Evolutionary conservation across 2,329 filamentous ascomycete genomes (phyloP).

Genomic region (Shiraia bambusicola): DNA sequence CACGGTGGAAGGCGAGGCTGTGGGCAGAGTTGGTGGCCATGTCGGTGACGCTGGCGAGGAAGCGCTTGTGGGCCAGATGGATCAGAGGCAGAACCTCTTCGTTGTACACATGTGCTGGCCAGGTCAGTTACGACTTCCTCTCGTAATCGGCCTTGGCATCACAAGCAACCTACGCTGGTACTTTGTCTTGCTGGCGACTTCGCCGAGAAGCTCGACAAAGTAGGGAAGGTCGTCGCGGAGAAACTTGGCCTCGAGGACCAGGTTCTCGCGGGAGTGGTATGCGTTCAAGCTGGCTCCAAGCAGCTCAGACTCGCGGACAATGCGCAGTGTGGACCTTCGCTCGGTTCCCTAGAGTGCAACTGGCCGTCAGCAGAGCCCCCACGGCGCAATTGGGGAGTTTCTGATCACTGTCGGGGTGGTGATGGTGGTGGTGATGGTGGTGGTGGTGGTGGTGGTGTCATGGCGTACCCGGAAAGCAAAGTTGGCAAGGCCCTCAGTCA

Average conservation of each 20-base stretch:
- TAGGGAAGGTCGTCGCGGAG: conserved; percentile 94
- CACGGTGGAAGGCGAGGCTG: conserved; percentile 85
- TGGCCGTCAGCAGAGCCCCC: conserved; percentile 27
- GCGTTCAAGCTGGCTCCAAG: conserved; percentile 86
- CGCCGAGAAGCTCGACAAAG: conserved; percentile 92
- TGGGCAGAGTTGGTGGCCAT: conserved; percentile 86
- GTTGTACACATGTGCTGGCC: conserved; percentile 78
- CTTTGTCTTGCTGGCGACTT: conserved; percentile 85
- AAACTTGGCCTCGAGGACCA: conserved; percentile 93
- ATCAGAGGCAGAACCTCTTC: conserved; percentile 83
- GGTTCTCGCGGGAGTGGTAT: conserved; percentile 88
- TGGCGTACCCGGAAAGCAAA: conserved; percentile 90
- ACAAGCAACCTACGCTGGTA: conserved; percentile 62
- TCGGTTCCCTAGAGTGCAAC: conserved; percentile 69
- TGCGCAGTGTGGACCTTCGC: conserved; percentile 85
- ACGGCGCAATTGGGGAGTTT: neutral
- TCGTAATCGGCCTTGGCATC: neutral
- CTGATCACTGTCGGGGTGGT: neutral
- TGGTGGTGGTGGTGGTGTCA: conserved; percentile 1
- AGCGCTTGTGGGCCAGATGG: conserved; percentile 72
- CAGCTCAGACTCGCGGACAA: conserved; percentile 92
- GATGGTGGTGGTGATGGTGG: too few species aligned
- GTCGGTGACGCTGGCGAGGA: conserved; percentile 62
- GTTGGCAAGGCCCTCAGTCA: conserved; percentile 86
- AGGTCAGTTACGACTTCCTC: conserved; percentile 9